Evolutionary conservation across 2,329 filamentous ascomycete species (phyloP), one percentile per base, ranked within the genome.

Genomic region (Fusarium gaditjirri): DNA sequence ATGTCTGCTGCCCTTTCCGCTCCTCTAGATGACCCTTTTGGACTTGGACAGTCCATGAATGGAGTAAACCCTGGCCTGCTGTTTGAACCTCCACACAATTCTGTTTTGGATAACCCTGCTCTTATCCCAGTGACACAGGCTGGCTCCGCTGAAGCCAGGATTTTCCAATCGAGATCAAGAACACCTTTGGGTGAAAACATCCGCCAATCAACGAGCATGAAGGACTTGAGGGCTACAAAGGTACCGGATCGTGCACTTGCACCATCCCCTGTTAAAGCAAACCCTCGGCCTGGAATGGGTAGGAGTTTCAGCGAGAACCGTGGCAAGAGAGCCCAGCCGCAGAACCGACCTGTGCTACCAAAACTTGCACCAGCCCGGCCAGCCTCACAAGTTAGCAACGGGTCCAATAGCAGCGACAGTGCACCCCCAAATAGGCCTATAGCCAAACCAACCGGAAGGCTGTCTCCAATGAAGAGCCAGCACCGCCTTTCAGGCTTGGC

Each of bases 51-150:
- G 50, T 81, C 84, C 10, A 81, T 79, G 33, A 83, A 83, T 12
- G 86, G 83, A n/a, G 88, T 91, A 10, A 84, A 91, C 72, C 89
- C 89, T 3, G 89, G 87, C 12, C 81, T 91, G 21, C 80, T 91
- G 12, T 88, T 89, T 75, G 87, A 86, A 69, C 83, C 84, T 16
- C 85, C 87, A 29, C 83, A 83, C 17, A 86, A 86, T 25, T 84
- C 86, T 7, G 76, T 79, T 58, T 83, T 87, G 80, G 83, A 86
- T 43, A 67, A 82, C 29, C 62, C 68, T 74, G 77, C 77, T 50
- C 84, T 81, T 46, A 75, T 78, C 42, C 65, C 73, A 16, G 73
- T 80, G 43, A 70, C 78, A n/a, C 75, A 77, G 23, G 71, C 77
- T 23, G 75, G 75, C 19, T 76, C 77, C 21, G 76, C 77, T 8